These are phyloP conservation scores for Diaporthe sp. DNA, from an alignment of 2,329 filamentous ascomycete genomes.

Conservation along the genomic window DNA sequence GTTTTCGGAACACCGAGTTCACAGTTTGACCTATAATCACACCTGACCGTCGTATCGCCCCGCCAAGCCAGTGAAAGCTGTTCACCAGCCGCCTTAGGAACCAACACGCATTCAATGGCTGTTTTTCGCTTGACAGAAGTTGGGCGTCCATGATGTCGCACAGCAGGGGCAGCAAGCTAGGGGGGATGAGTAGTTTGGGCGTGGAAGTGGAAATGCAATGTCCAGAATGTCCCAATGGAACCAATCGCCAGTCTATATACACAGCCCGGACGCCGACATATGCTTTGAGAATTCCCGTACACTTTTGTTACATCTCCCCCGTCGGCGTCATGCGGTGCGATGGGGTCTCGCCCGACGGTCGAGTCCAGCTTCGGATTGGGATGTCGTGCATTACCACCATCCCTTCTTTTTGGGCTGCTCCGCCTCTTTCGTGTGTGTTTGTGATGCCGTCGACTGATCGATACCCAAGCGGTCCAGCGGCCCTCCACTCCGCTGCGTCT, in stretches of 20 bases:
- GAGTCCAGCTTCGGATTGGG: not conserved
- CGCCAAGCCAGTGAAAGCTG: no score
- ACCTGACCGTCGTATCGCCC: no score
- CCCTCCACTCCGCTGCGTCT: constrained; percentile 64
- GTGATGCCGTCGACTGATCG: constrained; percentile 45
- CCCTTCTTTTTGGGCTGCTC: constrained; percentile 58
- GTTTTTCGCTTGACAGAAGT: not conserved
- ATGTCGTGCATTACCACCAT: constrained; percentile 58
- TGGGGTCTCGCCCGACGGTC: not conserved
- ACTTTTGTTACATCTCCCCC: constrained; percentile 34
- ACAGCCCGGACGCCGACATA: constrained; percentile 37
- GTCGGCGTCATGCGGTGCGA: not conserved
- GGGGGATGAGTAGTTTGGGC: constrained; percentile 45
- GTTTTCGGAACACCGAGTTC: no score
- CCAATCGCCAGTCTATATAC: constrained; percentile 41
- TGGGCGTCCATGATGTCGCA: not conserved
- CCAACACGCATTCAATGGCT: not conserved
- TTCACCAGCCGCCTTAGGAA: not conserved
- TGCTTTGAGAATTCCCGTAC: constrained; percentile 33
- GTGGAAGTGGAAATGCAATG: constrained; percentile 23
- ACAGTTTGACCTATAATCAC: not conserved
- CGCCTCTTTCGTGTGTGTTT: constrained; percentile 42
- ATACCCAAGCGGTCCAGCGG: constrained; percentile 64
- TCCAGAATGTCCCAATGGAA: constrained; percentile 26
- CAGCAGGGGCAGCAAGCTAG: not conserved